Evolutionary conservation across 2,329 filamentous ascomycete species (phyloP).

Genomic region (Graphiopsis chlorocephala): DNA sequence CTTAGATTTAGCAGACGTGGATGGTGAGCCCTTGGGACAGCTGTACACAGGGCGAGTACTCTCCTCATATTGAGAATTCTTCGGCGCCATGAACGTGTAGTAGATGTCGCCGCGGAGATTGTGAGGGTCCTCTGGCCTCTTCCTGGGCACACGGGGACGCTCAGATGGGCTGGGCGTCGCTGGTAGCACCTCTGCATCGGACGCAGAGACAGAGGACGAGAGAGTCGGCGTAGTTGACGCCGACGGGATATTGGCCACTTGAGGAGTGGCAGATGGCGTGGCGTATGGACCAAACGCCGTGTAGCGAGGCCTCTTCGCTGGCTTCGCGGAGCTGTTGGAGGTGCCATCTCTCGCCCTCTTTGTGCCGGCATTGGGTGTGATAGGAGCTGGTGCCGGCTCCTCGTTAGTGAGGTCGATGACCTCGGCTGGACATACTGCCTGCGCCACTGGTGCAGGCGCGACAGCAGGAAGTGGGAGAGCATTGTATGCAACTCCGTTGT

Average conservation of each 20-base stretch:
- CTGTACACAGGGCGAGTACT: neutral
- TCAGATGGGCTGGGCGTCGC: neutral
- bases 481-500: neutral
- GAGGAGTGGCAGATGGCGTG: neutral
- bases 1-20: neutral
- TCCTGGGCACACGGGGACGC: neutral
- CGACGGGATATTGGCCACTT: neutral
- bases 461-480: neutral
- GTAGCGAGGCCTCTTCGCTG: conserved; percentile 9
- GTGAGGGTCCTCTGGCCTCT: conserved; percentile 4
- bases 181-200: conserved; percentile 2
- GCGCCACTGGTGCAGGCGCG: neutral
- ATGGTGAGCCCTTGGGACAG: neutral
- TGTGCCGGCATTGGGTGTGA: neutral
- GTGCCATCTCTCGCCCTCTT: conserved; percentile 4
- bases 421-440: neutral
- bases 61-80: neutral
- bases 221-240: neutral
- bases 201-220: neutral
- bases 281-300: neutral
- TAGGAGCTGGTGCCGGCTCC: neutral
- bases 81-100: neutral
- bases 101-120: conserved; percentile 4
- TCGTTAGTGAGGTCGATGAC: conserved; percentile 8
- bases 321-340: neutral